Percentiles rank a stretch among this genome's conserved stretches.
phyloP scores from a whole-genome alignment of 495 filamentous ascomycete genomes.

The Evernia prunastri region DNA sequence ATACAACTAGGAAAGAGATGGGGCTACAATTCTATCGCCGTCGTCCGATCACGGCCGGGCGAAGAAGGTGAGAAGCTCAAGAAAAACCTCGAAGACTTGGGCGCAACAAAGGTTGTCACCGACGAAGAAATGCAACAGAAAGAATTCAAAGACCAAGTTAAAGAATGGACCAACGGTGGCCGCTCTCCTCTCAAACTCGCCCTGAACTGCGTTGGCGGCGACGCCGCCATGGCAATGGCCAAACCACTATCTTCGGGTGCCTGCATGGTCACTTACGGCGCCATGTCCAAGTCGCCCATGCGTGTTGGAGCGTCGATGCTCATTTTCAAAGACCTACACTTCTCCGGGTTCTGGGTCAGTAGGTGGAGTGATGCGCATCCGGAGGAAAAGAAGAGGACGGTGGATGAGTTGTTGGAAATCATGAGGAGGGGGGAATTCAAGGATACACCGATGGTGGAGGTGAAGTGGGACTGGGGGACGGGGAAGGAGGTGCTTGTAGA shows the following conservation, averaged over 20 bases:
- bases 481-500: conserved; percentile 53
- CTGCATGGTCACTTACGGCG: conserved; percentile 88
- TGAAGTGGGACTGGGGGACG: conserved; percentile 75
- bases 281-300: conserved; percentile 83
- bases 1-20: conserved; percentile 77
- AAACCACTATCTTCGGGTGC: conserved; percentile 57
- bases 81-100: conserved; percentile 60
- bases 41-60: conserved; percentile 63
- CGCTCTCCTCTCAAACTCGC: conserved; percentile 65
- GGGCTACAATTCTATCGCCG: conserved; percentile 82
- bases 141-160: conserved; percentile 55
- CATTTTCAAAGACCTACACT: conserved; percentile 84
- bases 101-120: conserved; percentile 74
- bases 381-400: conserved; percentile 65
- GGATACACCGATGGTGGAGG: conserved; percentile 70
- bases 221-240: conserved; percentile 65
- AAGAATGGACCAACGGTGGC: conserved; percentile 62
- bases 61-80: conserved; percentile 61
- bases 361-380: conserved; percentile 76
- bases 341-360: conserved; percentile 92
- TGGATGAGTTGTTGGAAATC: conserved; percentile 72
- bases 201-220: conserved; percentile 93
- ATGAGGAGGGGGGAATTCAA: conserved; percentile 69
- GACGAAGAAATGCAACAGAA: conserved; percentile 67
- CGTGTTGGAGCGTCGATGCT: conserved; percentile 67